Percentiles rank a stretch among this genome's conserved stretches.
phyloP scores from a whole-genome alignment of 2,329 filamentous ascomycete genomes.

The Aspergillus neoniger region DNA sequence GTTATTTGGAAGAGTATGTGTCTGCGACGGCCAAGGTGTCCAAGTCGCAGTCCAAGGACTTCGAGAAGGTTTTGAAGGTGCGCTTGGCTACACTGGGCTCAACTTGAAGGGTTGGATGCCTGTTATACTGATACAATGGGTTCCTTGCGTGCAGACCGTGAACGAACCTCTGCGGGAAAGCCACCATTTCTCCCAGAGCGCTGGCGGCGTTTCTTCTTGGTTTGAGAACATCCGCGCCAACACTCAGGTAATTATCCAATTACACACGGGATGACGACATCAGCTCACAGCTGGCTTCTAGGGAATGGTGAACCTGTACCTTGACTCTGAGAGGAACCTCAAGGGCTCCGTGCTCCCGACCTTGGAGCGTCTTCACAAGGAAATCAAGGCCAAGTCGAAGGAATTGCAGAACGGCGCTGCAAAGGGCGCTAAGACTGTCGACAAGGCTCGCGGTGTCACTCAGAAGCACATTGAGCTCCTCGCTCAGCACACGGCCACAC shows the following conservation, averaged over 20 bases:
- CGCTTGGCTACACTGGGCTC: slow-evolving; percentile 12
- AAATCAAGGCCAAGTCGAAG: slow-evolving; percentile 96
- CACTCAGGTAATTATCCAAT: slow-evolving; percentile 64
- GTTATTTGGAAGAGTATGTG: slow-evolving; percentile 89
- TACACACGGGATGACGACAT: no score
- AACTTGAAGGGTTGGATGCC: neutral
- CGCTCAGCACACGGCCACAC: slow-evolving; percentile 78
- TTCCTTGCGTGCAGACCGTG: slow-evolving; percentile 62
- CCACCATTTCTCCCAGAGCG: slow-evolving; percentile 86
- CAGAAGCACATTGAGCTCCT: slow-evolving; percentile 97
- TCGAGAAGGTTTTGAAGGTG: slow-evolving; percentile 89
- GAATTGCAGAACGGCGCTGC: slow-evolving; percentile 78
- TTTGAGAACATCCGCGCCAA: slow-evolving; percentile 94
- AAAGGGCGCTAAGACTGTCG: slow-evolving; percentile 86
- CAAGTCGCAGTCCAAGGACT: slow-evolving; percentile 84
- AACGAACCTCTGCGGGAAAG: slow-evolving; percentile 83
- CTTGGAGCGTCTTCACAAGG: slow-evolving; percentile 86
- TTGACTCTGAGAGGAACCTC: slow-evolving; percentile 87
- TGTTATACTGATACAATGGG: slow-evolving; percentile 11
- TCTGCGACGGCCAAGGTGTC: slow-evolving; percentile 82
- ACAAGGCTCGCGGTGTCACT: slow-evolving; percentile 80
- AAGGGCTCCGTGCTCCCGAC: slow-evolving; percentile 84
- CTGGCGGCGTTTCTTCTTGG: slow-evolving; percentile 84
- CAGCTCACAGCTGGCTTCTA: slow-evolving; percentile 37
- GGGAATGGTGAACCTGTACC: slow-evolving; percentile 82